Evolutionary conservation across 192 early-diverging fungal species (phyloP).

Genomic region (Entomortierella chlamydospora): DNA sequence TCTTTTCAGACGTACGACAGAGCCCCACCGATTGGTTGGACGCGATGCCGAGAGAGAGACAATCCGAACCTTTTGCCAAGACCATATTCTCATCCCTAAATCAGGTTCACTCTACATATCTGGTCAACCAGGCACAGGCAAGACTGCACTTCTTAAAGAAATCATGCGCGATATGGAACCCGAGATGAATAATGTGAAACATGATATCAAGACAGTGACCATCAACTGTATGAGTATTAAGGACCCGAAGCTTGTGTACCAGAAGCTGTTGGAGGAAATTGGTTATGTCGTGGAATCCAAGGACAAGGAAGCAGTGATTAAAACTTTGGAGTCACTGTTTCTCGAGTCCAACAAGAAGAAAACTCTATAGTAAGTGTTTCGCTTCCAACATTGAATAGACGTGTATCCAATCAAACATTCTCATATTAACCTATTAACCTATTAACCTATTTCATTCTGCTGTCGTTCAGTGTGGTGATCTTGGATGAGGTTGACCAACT

Average conservation of each 20-base stretch:
- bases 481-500: constrained; percentile 96
- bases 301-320: constrained; percentile 60
- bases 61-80: constrained; percentile 64
- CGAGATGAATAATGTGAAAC: constrained; percentile 42
- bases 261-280: constrained; percentile 71
- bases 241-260: constrained; percentile 75
- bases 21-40: constrained; percentile 73
- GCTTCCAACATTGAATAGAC: neutral
- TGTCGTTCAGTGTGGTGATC: constrained; percentile 71
- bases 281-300: constrained; percentile 29
- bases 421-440: neutral
- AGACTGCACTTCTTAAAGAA: constrained; percentile 86
- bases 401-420: too few species aligned
- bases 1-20: constrained; percentile 69
- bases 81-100: constrained; percentile 60
- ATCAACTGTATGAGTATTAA: constrained; percentile 92
- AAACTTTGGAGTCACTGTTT: constrained; percentile 64
- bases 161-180: constrained; percentile 58
- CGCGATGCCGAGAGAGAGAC: constrained; percentile 66
- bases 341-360: constrained; percentile 58
- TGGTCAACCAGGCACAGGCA: constrained; percentile 94
- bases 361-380: constrained; percentile 59
- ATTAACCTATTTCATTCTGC: neutral
- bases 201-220: constrained; percentile 67
- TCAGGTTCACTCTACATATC: constrained; percentile 86